Percentiles rank a stretch among this genome's conserved stretches.
These are phyloP conservation scores for Cyberlindnera xylosilytica DNA, from an alignment of 805 yeast genomes.

Conservation along the genomic window DNA sequence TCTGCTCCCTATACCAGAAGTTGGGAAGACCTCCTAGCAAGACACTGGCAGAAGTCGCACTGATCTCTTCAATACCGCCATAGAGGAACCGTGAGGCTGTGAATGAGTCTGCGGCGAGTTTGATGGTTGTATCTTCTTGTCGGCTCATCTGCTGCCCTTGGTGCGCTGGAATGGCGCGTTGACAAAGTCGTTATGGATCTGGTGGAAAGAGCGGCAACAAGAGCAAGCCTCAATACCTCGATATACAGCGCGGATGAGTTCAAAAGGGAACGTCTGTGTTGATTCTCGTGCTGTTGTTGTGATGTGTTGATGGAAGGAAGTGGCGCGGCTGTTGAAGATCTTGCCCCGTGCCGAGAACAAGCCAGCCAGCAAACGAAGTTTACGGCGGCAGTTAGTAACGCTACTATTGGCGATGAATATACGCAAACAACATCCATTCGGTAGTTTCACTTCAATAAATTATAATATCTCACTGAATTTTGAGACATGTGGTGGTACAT, in stretches of 20 bases:
- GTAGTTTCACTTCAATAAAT: too few species aligned
- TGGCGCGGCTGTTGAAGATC: neutral
- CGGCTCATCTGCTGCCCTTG: neutral
- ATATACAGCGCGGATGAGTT: too few species aligned
- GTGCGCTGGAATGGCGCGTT: too few species aligned
- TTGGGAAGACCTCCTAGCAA: slow-evolving; percentile 59
- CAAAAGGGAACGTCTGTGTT: too few species aligned
- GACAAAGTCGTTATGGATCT: neutral
- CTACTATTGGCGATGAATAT: too few species aligned
- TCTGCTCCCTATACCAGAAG: slow-evolving; percentile 46
- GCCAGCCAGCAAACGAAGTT: too few species aligned
- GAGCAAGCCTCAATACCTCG: too few species aligned
- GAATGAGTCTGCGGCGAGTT: slow-evolving; percentile 38
- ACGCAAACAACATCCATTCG: too few species aligned
- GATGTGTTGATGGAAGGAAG: neutral
- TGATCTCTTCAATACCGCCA: slow-evolving; percentile 45
- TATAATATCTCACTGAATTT: too few species aligned
- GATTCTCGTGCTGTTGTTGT: neutral
- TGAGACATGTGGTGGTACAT: too few species aligned
- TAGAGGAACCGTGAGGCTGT: slow-evolving; percentile 59
- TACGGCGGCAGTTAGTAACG: too few species aligned
- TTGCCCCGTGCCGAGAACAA: too few species aligned
- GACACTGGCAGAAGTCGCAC: slow-evolving; percentile 43
- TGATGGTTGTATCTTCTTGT: neutral
- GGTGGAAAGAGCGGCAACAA: neutral